A percentile compares a stretch with the other conserved stretches of the same genome.
phyloP scores from a whole-genome alignment of 2,329 filamentous ascomycete species.

The Botrytis galanthina region DNA sequence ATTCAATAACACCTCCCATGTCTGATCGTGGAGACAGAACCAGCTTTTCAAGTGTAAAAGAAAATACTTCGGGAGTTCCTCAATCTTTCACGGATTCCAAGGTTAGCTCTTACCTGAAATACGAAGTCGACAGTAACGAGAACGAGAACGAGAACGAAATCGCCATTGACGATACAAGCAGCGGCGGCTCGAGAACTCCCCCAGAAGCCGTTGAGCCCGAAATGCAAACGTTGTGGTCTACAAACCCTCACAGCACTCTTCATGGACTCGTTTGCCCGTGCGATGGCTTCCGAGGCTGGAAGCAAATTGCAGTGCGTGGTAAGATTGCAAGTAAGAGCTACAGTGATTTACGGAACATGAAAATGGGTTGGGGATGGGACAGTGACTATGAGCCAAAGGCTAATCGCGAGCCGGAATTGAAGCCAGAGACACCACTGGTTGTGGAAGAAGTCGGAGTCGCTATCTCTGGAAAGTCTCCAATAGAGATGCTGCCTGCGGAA shows the following conservation, averaged over 20 bases:
- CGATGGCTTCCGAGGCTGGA: slow-evolving; percentile 61
- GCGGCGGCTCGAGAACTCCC: slow-evolving; percentile 30
- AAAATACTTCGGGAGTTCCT: slow-evolving; percentile 42
- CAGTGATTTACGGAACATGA: slow-evolving; percentile 56
- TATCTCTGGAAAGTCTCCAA: slow-evolving; percentile 50
- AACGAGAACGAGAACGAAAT: slow-evolving; percentile 47
- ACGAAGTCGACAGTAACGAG: slow-evolving; percentile 19
- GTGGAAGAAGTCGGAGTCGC: slow-evolving; percentile 30
- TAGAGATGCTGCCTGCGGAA: slow-evolving; percentile 69
- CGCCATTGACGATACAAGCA: slow-evolving; percentile 44
- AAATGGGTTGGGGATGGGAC: slow-evolving; percentile 52
- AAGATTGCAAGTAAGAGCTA: slow-evolving; percentile 60
- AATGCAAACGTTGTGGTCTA: slow-evolving; percentile 27
- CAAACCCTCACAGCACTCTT: slow-evolving; percentile 53
- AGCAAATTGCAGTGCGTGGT: slow-evolving; percentile 55
- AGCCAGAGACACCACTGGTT: slow-evolving; percentile 8
- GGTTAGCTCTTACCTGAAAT: slow-evolving; percentile 50
- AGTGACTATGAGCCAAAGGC: slow-evolving; percentile 27
- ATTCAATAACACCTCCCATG: slow-evolving; percentile 24
- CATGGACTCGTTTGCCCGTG: slow-evolving; percentile 58
- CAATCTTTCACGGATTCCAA: slow-evolving; percentile 64
- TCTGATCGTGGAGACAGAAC: slow-evolving; percentile 35
- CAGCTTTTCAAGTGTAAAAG: slow-evolving; percentile 38
- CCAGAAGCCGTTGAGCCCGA: slow-evolving; percentile 22
- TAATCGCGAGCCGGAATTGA: background rate